Evolutionary conservation across 306 rosid species (phyloP), one percentile per base, ranked within the genome.

Genomic region (Hippophae tibetana): DNA sequence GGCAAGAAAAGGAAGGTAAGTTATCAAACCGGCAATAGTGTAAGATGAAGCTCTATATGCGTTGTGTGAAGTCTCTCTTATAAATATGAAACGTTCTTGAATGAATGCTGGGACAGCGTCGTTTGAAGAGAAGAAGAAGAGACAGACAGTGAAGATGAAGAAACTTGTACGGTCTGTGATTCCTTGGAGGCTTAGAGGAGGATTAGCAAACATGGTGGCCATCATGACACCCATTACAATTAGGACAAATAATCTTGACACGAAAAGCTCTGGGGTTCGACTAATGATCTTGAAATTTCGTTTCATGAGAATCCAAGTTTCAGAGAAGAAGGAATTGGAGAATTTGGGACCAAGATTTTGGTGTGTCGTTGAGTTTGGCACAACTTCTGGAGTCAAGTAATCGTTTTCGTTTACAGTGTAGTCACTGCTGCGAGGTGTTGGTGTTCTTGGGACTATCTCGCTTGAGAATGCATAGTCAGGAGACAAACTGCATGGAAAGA

Each of bases 21-120:
- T 90, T 54, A 87, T 53, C 47, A 90, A 18, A 44, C 94, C 79
- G 0, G 94, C 95, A 13, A 87, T 74, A 66, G 97, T 83, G 63
- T 90, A 90, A 7, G 94, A 79, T 18, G 97, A 90, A 47, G 97
- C 84, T 65, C 97, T 72, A 26, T 90, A 90, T 52, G 94, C 84
- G 48, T 83, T 87, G 60, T 87, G 90, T 3, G 96, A 89, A 9
- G 94, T 87, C 68, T 90, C 96, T 0, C 89, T 67, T 52, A 90
- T 69, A 70, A 79, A 90, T 54, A 90, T 81, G 82, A 85, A 90
- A 40, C 97, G 80, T 47, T 90, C 95, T 68, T 87, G 95, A 71
- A 90, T 90, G 84, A 90, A 90, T 9, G 89, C 96, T 0, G 97
- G 96, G 57, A 90, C 95, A 3, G 92, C 97, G 10, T 90, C 97